These are phyloP conservation scores for Seiridium unicorne DNA, from an alignment of 2,329 filamentous ascomycete genomes.

Conservation along the genomic window DNA sequence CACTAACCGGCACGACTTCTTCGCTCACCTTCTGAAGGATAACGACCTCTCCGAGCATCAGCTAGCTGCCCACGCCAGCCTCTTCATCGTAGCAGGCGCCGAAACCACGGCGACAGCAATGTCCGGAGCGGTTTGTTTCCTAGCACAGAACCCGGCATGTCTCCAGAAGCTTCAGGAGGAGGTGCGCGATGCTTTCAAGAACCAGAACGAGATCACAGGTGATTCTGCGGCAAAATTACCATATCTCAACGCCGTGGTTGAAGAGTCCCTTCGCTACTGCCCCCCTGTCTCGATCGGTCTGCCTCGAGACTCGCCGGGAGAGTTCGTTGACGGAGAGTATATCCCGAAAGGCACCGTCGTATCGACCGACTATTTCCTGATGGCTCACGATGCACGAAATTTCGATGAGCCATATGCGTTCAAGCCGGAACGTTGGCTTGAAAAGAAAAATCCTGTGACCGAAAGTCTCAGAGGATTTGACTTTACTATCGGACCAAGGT, in stretches of 20 bases:
- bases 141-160: not conserved
- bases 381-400: not conserved
- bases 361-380: not conserved
- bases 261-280: not conserved
- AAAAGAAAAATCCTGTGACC: not conserved
- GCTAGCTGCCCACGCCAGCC: not conserved
- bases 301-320: not conserved
- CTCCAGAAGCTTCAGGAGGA: constrained; percentile 6
- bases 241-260: not conserved
- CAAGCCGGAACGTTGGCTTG: not conserved
- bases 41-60: not conserved
- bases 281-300: not conserved
- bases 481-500: not conserved
- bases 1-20: constrained; percentile 3
- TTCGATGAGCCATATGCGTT: not conserved
- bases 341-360: not conserved
- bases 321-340: not conserved
- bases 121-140: not conserved
- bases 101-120: constrained; percentile 11
- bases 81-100: not conserved
- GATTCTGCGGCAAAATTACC: not conserved
- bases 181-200: not conserved
- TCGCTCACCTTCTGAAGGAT: not conserved
- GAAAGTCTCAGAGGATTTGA: not conserved
- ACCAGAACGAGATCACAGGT: not conserved